Percentiles rank a stretch among this genome's conserved stretches.
These are phyloP conservation scores for Yamadazyma oceani DNA, from an alignment of 1,139 yeast species.

Conservation along the genomic window DNA sequence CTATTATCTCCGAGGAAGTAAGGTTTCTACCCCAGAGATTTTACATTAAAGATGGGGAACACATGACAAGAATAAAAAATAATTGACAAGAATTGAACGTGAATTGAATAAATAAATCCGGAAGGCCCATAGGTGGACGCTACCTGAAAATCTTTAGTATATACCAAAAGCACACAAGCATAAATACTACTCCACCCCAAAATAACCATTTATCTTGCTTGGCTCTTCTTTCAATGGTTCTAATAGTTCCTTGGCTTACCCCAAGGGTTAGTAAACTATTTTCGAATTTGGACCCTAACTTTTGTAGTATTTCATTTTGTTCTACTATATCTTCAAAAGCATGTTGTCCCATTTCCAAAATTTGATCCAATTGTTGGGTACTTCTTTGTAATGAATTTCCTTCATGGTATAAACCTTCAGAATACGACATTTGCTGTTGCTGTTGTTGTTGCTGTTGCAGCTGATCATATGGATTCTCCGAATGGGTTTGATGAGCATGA, in stretches of 20 bases:
- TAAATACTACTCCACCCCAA: conserved; percentile 67
- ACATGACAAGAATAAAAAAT: too few relatives aligned
- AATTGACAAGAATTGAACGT: too few relatives aligned
- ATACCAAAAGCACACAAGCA: conserved; percentile 68
- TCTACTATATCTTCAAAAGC: conserved; percentile 86
- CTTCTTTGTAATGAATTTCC: conserved; percentile 66
- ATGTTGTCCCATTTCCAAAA: conserved; percentile 83
- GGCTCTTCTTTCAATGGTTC: conserved; percentile 81
- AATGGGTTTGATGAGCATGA: conserved; percentile 24
- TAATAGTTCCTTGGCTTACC: conserved; percentile 81
- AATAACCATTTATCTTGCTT: conserved; percentile 86
- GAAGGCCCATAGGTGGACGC: too few relatives aligned
- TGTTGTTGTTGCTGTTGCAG: conserved; percentile 9
- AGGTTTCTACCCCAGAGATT: too few relatives aligned
- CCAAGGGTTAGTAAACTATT: conserved; percentile 79
- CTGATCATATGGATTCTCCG: conserved; percentile 64
- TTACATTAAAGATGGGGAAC: too few relatives aligned
- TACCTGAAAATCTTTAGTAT: conserved; percentile 62
- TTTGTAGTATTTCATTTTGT: conserved; percentile 71
- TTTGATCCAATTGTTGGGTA: conserved; percentile 81
- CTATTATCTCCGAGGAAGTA: too few relatives aligned
- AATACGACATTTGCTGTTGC: conserved; percentile 39
- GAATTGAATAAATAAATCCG: too few relatives aligned
- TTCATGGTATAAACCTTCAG: conserved; percentile 72
- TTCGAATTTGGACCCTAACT: conserved; percentile 64